Evolutionary conservation across 495 filamentous ascomycete genomes (phyloP), one percentile per base, ranked within the genome.

Genomic region (Hypomontagnella monticulosa): DNA sequence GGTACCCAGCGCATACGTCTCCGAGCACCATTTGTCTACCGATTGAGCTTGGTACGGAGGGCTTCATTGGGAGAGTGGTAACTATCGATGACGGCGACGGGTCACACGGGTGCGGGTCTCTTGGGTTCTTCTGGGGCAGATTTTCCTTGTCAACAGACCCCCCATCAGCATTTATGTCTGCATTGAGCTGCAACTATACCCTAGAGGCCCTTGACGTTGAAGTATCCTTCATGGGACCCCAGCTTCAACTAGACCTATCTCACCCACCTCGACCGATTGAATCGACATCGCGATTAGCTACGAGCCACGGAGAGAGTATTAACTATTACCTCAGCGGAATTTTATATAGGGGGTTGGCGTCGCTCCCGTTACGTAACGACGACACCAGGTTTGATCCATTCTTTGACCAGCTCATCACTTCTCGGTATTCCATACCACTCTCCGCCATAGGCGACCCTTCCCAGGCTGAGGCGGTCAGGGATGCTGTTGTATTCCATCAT

Each of bases 401-500:
- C 43, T 72, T 72, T 47, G 41, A 50, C 12, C 33, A 52, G 12
- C 56, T 72, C 3, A 57, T 61, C 12, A 51, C 56, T 4, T 72
- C 66, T 4, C 63, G 47, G 7, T 70, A 64, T 44, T 66, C 62
- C 10, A 15, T 72, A 0, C 70, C 67, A 0, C 5, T 46, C 7
- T 36, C 50, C 4, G n/a, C 10, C 8, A 53, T 72, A 2, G 63
- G 66, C 38, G 40, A 64, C 51, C 32, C 59, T 8, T n/a, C 50
- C 0, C 50, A 38, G 9, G 48, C 27, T 9, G 23, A 37, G 0
- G 18, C 8, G 2, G 41, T 72, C 36, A 20, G 18, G 6, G 59
- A 55, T 0, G 62, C 70, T n/a, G 70, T 70, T 54, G 61, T 61
- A 12, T 63, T 65, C 47, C 70, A 70, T 10, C 58, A 67, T 43